Evolutionary conservation across 768 basidiomycete genomes (phyloP), one percentile per base, ranked within the genome.

Genomic region (Leucocoprinus birnbaumii): DNA sequence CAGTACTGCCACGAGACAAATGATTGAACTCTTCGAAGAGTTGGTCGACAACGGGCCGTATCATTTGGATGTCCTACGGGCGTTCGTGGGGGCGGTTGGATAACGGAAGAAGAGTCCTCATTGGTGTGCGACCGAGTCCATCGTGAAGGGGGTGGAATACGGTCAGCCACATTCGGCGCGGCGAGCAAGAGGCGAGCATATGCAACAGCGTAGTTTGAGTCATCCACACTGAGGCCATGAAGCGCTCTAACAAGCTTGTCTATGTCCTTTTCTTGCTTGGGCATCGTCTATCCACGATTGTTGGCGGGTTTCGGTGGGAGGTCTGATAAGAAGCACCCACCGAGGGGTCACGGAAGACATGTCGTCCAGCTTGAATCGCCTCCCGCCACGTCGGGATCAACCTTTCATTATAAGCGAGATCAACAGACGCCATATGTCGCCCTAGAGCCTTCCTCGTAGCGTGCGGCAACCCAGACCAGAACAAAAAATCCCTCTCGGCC

Each of bases 101-200:
- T 7, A 14, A 11, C n/a, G n/a, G 38, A 5, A 38, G n/a, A 4
- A 13, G 11, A 10, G 3, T 5, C 9, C 4, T 16, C 38, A 38
- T 16, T n/a, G 16, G 11, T 10, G 13, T 7, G 16, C 13, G 38
- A 38, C 9, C 38, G 38, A 13, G 38, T 38, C 38, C 38, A 45
- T 45, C 44, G 44, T 14, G 24, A 24, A 45, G 44, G 49, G 41
- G 49, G 49, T 41, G 16, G 37, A 2, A 51, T 51, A 14, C 49
- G 37, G 49, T 51, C 49, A 51, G 49, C 49, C 49, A 51, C 49
- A 35, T 16, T 37, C 25, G 49, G 49, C 10, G 49, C 49, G 16
- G 38, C 24, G 9, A 51, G 38, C 10, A 51, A 38, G 34, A 51
- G 37, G 11, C 49, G 49, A 41, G 49, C 49, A 51, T 51, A 51